Evolutionary conservation across 805 yeast species (phyloP).

Genomic region (Ogataea pini): DNA sequence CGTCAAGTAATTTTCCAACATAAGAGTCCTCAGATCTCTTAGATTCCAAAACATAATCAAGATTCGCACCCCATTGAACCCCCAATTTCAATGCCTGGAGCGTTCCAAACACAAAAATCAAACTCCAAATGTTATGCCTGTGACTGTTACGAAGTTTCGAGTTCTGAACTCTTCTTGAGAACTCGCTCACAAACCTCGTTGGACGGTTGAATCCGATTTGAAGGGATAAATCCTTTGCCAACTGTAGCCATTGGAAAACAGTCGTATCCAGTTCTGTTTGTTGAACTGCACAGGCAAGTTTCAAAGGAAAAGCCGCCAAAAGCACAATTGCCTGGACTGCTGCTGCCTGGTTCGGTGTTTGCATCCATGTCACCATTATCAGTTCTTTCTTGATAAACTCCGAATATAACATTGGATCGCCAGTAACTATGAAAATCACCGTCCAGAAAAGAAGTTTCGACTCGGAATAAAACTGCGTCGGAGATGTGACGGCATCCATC

Average conservation of each 20-base stretch:
- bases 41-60: conserved; percentile 22
- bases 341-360: conserved; percentile 17
- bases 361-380: conserved; percentile 15
- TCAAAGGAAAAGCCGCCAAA: conserved; percentile 30
- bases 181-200: conserved; percentile 18
- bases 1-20: conserved; percentile 23
- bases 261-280: conserved; percentile 23
- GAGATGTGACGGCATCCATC: conserved; percentile 25
- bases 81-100: conserved; percentile 30
- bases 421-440: conserved; percentile 25
- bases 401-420: conserved; percentile 18
- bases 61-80: conserved; percentile 26
- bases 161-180: conserved; percentile 20
- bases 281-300: conserved; percentile 10
- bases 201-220: conserved; percentile 25
- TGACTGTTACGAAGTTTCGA: conserved; percentile 15
- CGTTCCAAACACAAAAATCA: conserved; percentile 31
- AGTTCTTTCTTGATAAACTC: conserved; percentile 22
- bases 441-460: conserved; percentile 37
- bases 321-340: conserved; percentile 30
- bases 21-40: conserved; percentile 18
- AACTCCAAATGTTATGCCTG: conserved; percentile 30
- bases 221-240: conserved; percentile 25
- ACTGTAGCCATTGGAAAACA: conserved; percentile 27
- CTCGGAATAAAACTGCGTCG: conserved; percentile 20